These are phyloP conservation scores for Diaporthe nobilis DNA, from an alignment of 2,329 filamentous ascomycete genomes.

Conservation along the genomic window DNA sequence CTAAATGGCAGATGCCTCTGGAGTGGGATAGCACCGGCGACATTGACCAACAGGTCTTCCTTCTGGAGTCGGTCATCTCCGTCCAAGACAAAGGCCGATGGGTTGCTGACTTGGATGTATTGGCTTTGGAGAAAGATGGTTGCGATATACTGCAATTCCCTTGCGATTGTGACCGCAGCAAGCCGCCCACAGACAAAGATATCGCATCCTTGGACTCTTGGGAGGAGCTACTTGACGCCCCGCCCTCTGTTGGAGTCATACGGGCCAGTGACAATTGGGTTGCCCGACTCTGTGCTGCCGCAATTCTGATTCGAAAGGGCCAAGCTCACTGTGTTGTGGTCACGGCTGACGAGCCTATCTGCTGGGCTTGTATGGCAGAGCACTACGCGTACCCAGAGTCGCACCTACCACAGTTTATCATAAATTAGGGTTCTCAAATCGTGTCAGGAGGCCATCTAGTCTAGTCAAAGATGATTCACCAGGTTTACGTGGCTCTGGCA, in stretches of 20 bases:
- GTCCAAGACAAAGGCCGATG: not conserved
- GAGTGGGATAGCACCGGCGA: not conserved
- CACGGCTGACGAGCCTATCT: not conserved
- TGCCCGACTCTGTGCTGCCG: not conserved
- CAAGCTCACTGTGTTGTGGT: not conserved
- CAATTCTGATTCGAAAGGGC: not conserved
- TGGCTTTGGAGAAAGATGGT: not conserved
- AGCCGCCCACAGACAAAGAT: not conserved
- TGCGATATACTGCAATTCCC: not conserved
- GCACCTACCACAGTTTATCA: not conserved
- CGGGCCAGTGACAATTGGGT: not conserved
- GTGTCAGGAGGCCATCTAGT: not conserved
- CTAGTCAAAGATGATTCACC: not conserved
- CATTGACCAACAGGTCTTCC: not conserved
- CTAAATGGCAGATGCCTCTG: not conserved
- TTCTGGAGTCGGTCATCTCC: not conserved
- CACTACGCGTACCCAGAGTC: not conserved
- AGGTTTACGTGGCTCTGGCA: not conserved
- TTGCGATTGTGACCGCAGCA: not conserved
- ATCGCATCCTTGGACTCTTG: conserved; percentile 1
- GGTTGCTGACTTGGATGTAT: not conserved
- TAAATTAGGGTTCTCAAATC: not conserved
- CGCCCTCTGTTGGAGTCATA: not conserved
- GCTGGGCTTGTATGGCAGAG: not conserved
- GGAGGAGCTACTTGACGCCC: not conserved